Evolutionary conservation across 208 protist genomes (phyloP).

Genomic region (Trypanosomatidae sp.): DNA sequence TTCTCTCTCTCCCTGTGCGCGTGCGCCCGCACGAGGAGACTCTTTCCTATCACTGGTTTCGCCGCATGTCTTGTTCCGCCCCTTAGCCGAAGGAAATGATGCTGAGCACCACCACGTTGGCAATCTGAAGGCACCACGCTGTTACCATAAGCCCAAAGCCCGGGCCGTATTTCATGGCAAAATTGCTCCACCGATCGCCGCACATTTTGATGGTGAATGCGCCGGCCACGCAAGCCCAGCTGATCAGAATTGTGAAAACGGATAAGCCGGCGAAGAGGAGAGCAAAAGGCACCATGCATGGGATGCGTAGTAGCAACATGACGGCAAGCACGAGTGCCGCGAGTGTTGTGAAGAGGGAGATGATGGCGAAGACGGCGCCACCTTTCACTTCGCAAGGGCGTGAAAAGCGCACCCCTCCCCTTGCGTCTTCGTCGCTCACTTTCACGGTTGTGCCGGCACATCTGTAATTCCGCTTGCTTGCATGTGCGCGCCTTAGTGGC

Average conservation of each 20-base stretch:
- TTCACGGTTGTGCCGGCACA: too few species aligned
- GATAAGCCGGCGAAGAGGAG: slow-evolving; percentile 13
- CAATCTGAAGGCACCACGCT: slow-evolving; percentile 18
- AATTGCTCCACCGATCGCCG: background rate
- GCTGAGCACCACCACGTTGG: slow-evolving; percentile 11
- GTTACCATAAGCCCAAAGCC: slow-evolving; percentile 29
- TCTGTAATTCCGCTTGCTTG: too few species aligned
- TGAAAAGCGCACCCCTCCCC: too few species aligned
- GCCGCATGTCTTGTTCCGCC: background rate
- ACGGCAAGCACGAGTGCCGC: slow-evolving; percentile 14
- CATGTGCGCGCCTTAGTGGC: too few species aligned
- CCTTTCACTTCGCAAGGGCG: too few species aligned
- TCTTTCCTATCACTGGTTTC: background rate
- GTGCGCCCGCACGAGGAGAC: background rate
- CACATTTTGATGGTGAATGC: background rate
- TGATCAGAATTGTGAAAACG: slow-evolving; percentile 3
- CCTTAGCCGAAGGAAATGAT: background rate
- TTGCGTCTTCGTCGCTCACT: too few species aligned
- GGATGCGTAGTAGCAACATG: slow-evolving; percentile 14
- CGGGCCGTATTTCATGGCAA: slow-evolving; percentile 1
- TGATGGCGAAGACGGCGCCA: slow-evolving; percentile 18
- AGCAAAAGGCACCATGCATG: slow-evolving; percentile 5
- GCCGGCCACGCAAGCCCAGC: slow-evolving; percentile 14
- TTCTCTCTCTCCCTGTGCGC: background rate
- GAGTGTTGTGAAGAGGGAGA: slow-evolving; percentile 29